These are phyloP conservation scores for Chenopodium suecicum DNA, from an alignment of 148 eudicot genomes.

Conservation along the genomic window DNA sequence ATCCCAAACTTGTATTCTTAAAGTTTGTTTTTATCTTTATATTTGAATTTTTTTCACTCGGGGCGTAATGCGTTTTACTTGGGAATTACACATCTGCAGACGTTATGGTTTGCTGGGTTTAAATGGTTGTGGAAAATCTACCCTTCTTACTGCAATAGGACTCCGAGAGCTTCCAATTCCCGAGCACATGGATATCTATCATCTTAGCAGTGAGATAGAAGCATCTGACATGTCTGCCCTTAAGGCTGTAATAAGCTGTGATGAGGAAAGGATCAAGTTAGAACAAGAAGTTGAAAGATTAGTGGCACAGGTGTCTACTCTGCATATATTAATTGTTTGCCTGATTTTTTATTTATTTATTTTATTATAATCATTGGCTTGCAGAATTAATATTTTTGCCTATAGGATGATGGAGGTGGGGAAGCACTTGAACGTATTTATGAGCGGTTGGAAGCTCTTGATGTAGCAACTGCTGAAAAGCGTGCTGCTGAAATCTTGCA, in stretches of 20 bases:
- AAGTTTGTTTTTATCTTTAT: neutral
- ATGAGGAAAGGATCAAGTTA: constrained; percentile 76
- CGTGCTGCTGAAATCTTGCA: constrained; percentile 94
- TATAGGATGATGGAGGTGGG: constrained; percentile 95
- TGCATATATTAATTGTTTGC: neutral
- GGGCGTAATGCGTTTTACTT: neutral
- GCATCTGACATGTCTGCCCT: constrained; percentile 97
- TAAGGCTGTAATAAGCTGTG: constrained; percentile 83
- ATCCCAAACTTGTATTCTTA: neutral
- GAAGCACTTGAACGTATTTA: constrained; percentile 87
- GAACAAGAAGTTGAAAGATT: constrained; percentile 86
- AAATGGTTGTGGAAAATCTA: constrained; percentile 98
- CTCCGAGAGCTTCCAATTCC: constrained; percentile 95
- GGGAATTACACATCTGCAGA: constrained; percentile 33
- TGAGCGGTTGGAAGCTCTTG: constrained; percentile 92
- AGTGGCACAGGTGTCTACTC: constrained; percentile 62
- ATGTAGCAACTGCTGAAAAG: constrained; percentile 94
- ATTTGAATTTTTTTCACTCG: neutral
- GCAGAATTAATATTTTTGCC: constrained; percentile 9
- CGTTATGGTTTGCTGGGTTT: constrained; percentile 97
- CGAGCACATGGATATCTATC: constrained; percentile 97
- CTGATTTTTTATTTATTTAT: neutral
- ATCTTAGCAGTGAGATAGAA: constrained; percentile 89
- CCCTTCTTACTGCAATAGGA: constrained; percentile 90
- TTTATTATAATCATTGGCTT: neutral